phyloP scores from a whole-genome alignment of 331 rosid genomes.

The Malus hybrid region DNA sequence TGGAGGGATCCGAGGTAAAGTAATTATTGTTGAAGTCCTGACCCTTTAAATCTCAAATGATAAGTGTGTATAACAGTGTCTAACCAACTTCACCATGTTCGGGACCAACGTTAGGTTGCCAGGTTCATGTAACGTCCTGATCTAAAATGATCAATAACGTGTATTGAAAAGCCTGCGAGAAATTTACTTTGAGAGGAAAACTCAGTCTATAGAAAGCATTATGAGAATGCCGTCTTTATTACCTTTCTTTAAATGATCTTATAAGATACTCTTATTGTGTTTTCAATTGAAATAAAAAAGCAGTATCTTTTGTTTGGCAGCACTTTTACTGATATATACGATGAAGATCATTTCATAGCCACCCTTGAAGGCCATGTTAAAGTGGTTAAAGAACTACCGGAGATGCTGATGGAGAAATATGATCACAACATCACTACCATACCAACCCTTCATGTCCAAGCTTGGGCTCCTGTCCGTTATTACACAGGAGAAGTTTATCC shows the following conservation, averaged over 20 bases:
- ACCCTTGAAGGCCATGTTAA: conserved; percentile 77
- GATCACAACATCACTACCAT: conserved; percentile 56
- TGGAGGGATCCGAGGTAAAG: conserved; percentile 91
- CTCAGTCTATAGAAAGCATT: background rate
- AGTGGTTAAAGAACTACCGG: conserved; percentile 83
- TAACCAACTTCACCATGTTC: background rate
- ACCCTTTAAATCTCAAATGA: background rate
- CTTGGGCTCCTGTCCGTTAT: conserved; percentile 81
- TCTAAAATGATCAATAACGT: background rate
- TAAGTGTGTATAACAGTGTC: background rate
- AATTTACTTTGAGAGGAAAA: background rate
- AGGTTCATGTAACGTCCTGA: background rate
- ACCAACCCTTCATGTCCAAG: conserved; percentile 64
- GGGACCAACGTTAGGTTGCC: background rate
- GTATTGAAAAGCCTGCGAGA: background rate
- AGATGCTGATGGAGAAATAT: conserved; percentile 59
- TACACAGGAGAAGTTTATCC: conserved; percentile 79
- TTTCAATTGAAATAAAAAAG: background rate
- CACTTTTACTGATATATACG: conserved; percentile 76
- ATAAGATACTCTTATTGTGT: background rate
- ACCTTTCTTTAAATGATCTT: background rate
- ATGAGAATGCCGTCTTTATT: background rate
- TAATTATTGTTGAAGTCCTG: background rate
- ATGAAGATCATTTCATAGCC: conserved; percentile 83
- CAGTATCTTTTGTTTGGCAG: conserved; percentile 23